Evolutionary conservation across 1,284 basidiomycete species (phyloP).

Genomic region (Trametes hirsuta): DNA sequence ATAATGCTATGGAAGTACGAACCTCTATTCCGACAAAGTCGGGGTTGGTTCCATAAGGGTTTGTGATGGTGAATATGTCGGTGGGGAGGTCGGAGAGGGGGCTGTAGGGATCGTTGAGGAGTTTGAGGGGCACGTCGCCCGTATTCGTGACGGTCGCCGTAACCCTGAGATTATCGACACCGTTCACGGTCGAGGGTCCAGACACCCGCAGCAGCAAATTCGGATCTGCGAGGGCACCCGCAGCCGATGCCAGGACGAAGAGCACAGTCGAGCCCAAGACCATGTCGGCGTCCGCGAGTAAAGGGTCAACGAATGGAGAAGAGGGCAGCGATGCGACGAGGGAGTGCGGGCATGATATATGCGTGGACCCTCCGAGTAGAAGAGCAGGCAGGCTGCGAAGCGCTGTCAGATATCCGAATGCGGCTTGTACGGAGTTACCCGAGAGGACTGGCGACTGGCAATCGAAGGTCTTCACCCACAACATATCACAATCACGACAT

Average conservation of each 20-base stretch:
- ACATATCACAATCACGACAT: too few species aligned
- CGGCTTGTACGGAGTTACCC: too few species aligned
- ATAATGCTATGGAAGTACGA: slow-evolving; percentile 21
- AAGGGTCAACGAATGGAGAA: too few species aligned
- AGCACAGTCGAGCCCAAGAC: background rate
- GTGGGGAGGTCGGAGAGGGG: slow-evolving; percentile 45
- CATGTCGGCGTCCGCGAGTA: too few species aligned
- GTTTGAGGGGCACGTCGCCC: slow-evolving; percentile 46
- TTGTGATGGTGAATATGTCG: slow-evolving; percentile 44
- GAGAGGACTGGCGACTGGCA: too few species aligned
- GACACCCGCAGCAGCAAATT: slow-evolving; percentile 27
- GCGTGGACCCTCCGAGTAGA: too few species aligned
- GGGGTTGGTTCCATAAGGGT: slow-evolving; percentile 39
- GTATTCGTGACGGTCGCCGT: slow-evolving; percentile 47
- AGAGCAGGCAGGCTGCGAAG: too few species aligned
- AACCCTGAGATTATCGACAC: slow-evolving; percentile 44
- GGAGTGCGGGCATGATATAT: too few species aligned
- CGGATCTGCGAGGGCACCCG: slow-evolving; percentile 22
- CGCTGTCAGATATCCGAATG: too few species aligned
- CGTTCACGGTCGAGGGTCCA: slow-evolving; percentile 39
- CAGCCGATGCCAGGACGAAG: slow-evolving; percentile 21
- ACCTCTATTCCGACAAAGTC: slow-evolving; percentile 45
- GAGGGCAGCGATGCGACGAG: too few species aligned
- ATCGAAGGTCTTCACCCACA: too few species aligned
- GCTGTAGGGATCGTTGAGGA: slow-evolving; percentile 49